A percentile compares a stretch with the other conserved stretches of the same genome.
phyloP scores from a whole-genome alignment of 306 rosid genomes.

The Quercus mongolica region DNA sequence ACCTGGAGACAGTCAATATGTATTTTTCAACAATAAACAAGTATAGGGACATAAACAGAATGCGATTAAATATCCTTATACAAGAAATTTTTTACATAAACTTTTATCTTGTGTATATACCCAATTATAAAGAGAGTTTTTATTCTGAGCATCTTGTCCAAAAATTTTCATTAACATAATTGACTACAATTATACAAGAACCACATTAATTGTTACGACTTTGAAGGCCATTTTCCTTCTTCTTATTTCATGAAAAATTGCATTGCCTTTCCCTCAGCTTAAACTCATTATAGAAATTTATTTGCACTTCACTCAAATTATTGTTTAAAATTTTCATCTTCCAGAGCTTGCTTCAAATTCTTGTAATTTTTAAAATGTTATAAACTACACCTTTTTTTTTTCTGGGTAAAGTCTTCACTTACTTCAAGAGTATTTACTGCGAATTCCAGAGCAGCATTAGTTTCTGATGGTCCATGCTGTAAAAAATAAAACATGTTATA shows the following conservation, averaged over 20 bases:
- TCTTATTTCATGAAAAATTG: neutral
- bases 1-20: conserved; percentile 43
- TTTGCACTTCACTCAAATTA: neutral
- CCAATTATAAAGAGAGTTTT: neutral
- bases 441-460: conserved; percentile 91
- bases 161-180: neutral
- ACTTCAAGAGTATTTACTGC: conserved; percentile 80
- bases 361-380: conserved; percentile 1
- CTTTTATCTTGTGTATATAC: conserved; percentile 1
- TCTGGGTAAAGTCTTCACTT: neutral
- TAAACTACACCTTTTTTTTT: neutral
- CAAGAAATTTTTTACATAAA: neutral
- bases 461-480: conserved; percentile 84
- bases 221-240: neutral
- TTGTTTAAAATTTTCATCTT: neutral
- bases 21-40: neutral
- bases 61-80: neutral
- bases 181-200: neutral
- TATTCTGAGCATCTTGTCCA: neutral
- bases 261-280: neutral
- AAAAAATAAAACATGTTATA: conserved; percentile 8
- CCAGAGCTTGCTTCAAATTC: neutral
- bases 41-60: neutral
- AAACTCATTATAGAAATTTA: conserved; percentile 8
- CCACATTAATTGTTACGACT: neutral